A percentile compares a stretch with the other conserved stretches of the same genome.
Conservation (phyloP, 2,329 filamentous ascomycete species). For the Helicocarpus griseus region DNA sequence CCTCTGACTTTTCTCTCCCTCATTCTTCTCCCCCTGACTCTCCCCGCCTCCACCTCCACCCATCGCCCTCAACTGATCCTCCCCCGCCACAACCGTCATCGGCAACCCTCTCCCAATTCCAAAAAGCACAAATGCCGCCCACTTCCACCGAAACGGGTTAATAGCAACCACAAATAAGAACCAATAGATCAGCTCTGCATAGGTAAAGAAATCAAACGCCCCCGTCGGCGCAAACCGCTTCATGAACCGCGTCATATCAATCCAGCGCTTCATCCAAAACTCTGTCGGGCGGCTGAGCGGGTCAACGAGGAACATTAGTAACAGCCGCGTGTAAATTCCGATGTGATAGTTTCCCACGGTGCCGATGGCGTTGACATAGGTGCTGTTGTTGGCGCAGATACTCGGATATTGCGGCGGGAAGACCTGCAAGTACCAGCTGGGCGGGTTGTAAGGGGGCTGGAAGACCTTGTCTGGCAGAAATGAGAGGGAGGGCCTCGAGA, state of each 20-base stretch:
- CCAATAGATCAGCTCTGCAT: conserved; percentile 77
- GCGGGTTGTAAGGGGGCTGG: conserved; percentile 61
- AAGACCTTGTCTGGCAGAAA: conserved; percentile 70
- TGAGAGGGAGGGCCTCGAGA: conserved; percentile 59
- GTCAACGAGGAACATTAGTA: conserved; percentile 78
- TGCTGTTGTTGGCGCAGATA: conserved; percentile 74
- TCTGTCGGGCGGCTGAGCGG: conserved; percentile 62
- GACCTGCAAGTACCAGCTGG: conserved; percentile 82
- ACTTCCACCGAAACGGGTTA: conserved; percentile 87
- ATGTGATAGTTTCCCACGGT: conserved; percentile 83
- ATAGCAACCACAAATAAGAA: conserved; percentile 67
- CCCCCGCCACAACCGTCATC: conserved; percentile 53
- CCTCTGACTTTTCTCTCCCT: no score
- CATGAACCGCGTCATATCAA: conserved; percentile 67
- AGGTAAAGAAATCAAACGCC: conserved; percentile 85
- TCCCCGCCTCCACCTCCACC: conserved; percentile 26
- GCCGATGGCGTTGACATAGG: conserved; percentile 70
- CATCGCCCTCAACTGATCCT: conserved; percentile 43
- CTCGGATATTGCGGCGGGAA: conserved; percentile 67
- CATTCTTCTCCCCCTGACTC: no score
- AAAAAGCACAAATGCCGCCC: conserved; percentile 73
- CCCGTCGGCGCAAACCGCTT: conserved; percentile 61
- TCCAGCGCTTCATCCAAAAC: conserved; percentile 75
- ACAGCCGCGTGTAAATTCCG: conserved; percentile 75
- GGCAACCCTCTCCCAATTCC: conserved; percentile 61